These are phyloP conservation scores for Calonectria pteridis DNA, from an alignment of 2,329 filamentous ascomycete species.

Conservation along the genomic window DNA sequence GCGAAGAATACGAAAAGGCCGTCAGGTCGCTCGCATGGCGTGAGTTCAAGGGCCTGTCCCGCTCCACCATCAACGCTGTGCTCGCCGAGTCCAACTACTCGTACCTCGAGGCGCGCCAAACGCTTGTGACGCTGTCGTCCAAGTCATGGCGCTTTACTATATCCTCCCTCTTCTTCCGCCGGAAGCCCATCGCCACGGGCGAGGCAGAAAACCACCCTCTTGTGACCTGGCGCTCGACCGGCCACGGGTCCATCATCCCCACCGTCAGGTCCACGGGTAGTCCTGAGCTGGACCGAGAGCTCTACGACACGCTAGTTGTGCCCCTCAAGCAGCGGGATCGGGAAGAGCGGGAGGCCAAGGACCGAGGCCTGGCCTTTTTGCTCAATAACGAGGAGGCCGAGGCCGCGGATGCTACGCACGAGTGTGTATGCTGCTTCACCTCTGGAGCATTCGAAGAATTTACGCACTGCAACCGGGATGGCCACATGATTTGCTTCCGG, in stretches of 20 bases:
- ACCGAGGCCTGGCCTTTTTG: constrained; percentile 64
- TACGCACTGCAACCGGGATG: constrained; percentile 75
- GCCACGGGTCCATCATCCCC: constrained; percentile 68
- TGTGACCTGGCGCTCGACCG: constrained; percentile 70
- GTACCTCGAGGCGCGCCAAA: constrained; percentile 78
- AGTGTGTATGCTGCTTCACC: constrained; percentile 85
- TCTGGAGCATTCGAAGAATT: constrained; percentile 80
- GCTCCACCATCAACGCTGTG: constrained; percentile 81
- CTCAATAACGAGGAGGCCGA: constrained; percentile 72
- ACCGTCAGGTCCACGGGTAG: constrained; percentile 75
- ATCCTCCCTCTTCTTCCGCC: constrained; percentile 76
- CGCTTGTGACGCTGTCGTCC: constrained; percentile 75
- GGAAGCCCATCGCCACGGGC: constrained; percentile 66
- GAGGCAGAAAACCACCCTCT: constrained; percentile 72
- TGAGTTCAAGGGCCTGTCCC: constrained; percentile 81
- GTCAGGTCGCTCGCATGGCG: constrained; percentile 76
- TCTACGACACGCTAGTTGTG: constrained; percentile 68
- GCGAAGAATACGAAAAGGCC: constrained; percentile 74
- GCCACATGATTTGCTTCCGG: constrained; percentile 82
- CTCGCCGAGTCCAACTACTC: constrained; percentile 85
- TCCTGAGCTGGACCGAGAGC: constrained; percentile 72
- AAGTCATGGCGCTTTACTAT: constrained; percentile 85
- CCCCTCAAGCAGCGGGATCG: constrained; percentile 63
- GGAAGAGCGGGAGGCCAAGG: constrained; percentile 61
- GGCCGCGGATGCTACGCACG: constrained; percentile 67